These are phyloP conservation scores for Lachancea quebecensis DNA, from an alignment of 805 yeast genomes.

Conservation along the genomic window DNA sequence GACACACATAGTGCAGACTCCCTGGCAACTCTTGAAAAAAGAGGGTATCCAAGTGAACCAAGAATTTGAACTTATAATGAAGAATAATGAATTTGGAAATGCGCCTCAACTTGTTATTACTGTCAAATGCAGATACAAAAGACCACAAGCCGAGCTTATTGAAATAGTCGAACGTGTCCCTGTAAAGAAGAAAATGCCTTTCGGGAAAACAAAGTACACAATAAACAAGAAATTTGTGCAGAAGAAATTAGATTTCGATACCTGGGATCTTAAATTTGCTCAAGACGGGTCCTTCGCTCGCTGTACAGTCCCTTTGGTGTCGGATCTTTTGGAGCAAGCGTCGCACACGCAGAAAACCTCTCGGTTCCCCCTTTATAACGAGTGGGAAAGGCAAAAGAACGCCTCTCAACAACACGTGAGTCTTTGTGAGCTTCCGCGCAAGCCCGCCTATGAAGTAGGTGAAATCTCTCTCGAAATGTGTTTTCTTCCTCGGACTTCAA, in stretches of 20 bases:
- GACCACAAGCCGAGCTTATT: constrained; percentile 39
- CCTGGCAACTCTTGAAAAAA: constrained; percentile 33
- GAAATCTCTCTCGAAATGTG: constrained; percentile 60
- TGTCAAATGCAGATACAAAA: constrained; percentile 55
- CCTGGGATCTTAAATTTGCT: constrained; percentile 62
- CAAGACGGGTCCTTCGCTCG: constrained; percentile 86
- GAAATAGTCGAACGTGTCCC: constrained; percentile 57
- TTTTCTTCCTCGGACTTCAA: constrained; percentile 56
- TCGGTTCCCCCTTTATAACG: constrained; percentile 41
- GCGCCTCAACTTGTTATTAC: constrained; percentile 63
- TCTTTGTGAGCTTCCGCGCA: constrained; percentile 19
- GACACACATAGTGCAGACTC: constrained; percentile 66
- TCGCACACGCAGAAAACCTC: constrained; percentile 11
- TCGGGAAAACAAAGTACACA: constrained; percentile 32
- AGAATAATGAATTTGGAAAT: constrained; percentile 28
- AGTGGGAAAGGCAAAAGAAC: constrained; percentile 50
- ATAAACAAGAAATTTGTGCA: constrained; percentile 43
- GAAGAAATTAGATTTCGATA: constrained; percentile 43
- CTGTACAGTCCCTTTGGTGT: constrained; percentile 45
- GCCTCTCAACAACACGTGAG: constrained; percentile 2
- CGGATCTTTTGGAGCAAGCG: constrained; percentile 12
- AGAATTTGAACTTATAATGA: constrained; percentile 65
- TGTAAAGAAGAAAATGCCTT: constrained; percentile 30
- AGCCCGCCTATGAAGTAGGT: constrained; percentile 57
- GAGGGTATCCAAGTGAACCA: constrained; percentile 42